Evolutionary conservation across 371 early-diverging fungal species (phyloP).

Genomic region (Syncephalastrum contaminatum): DNA sequence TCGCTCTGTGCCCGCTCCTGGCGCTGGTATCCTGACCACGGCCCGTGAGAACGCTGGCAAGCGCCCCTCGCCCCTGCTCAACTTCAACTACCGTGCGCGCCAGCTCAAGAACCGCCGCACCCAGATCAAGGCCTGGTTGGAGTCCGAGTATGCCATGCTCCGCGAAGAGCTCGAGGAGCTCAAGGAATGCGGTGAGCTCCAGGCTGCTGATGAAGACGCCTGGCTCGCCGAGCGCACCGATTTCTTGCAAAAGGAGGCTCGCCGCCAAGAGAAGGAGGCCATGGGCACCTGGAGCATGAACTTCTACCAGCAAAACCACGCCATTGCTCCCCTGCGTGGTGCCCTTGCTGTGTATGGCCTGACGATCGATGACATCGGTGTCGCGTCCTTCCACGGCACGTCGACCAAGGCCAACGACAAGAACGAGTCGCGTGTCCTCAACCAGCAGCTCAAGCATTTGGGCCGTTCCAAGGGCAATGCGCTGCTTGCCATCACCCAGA

Average conservation of each 20-base stretch:
- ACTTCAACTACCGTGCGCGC: slow-evolving; percentile 88
- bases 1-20: slow-evolving; percentile 94
- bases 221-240: slow-evolving; percentile 80
- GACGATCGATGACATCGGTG: slow-evolving; percentile 91
- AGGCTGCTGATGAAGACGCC: slow-evolving; percentile 58
- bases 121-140: slow-evolving; percentile 87
- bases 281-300: slow-evolving; percentile 82
- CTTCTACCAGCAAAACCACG: slow-evolving; percentile 82
- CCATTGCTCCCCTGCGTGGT: slow-evolving; percentile 91
- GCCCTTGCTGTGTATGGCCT: slow-evolving; percentile 90
- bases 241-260: slow-evolving; percentile 83
- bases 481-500: slow-evolving; percentile 86
- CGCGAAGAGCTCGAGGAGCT: slow-evolving; percentile 74
- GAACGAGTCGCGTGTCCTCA: slow-evolving; percentile 91
- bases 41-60: slow-evolving; percentile 77
- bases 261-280: slow-evolving; percentile 85
- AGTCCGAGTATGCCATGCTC: slow-evolving; percentile 75
- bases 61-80: slow-evolving; percentile 76
- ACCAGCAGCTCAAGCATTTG: slow-evolving; percentile 85
- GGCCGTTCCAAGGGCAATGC: slow-evolving; percentile 90
- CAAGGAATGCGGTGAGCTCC: slow-evolving; percentile 60
- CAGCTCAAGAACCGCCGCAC: slow-evolving; percentile 80
- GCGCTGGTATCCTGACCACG: slow-evolving; percentile 94
- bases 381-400: slow-evolving; percentile 98
- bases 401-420: slow-evolving; percentile 96